A percentile compares a stretch with the other conserved stretches of the same genome.
phyloP scores from a whole-genome alignment of 768 basidiomycete species.

The Tulasnella sp. region DNA sequence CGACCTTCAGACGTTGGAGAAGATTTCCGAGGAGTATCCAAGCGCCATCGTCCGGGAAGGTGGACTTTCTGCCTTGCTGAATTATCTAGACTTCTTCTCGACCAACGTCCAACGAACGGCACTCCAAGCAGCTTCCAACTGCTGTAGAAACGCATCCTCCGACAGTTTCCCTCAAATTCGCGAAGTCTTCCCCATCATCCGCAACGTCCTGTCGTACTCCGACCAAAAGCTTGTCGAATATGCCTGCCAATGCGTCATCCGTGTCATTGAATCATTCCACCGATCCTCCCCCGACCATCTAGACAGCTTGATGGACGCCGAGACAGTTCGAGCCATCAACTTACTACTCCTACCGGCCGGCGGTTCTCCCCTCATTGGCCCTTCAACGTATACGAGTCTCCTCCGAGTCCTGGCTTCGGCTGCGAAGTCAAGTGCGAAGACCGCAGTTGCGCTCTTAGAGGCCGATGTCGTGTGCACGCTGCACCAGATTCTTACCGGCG shows the following conservation, averaged over 20 bases:
- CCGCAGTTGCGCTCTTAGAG: conserved; percentile 79
- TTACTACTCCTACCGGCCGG: conserved; percentile 79
- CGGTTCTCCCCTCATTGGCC: conserved; percentile 71
- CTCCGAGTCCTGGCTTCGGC: conserved; percentile 84
- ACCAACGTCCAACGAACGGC: conserved; percentile 97
- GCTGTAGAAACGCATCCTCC: conserved; percentile 84
- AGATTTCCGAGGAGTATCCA: conserved; percentile 97
- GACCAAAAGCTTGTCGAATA: conserved; percentile 98
- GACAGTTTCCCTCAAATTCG: conserved; percentile 88
- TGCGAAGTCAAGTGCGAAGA: conserved; percentile 81
- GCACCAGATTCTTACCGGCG: conserved; percentile 93
- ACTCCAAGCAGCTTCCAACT: conserved; percentile 92
- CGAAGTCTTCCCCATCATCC: conserved; percentile 79
- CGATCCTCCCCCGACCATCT: conserved; percentile 80
- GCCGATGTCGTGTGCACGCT: conserved; percentile 89
- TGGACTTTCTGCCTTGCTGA: conserved; percentile 85
- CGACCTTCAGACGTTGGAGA: conserved; percentile 78
- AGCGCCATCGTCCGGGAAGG: conserved; percentile 94
- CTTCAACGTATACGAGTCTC: conserved; percentile 83
- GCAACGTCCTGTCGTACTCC: conserved; percentile 84
- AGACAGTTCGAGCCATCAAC: conserved; percentile 77
- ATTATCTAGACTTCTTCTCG: conserved; percentile 97
- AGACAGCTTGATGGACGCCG: conserved; percentile 76
- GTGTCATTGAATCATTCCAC: conserved; percentile 87
- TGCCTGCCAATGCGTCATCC: conserved; percentile 90